Percentiles rank a stretch among this genome's conserved stretches.
Conservation (phyloP, 2,329 filamentous ascomycete species). For the Cryphonectria naterciae region DNA sequence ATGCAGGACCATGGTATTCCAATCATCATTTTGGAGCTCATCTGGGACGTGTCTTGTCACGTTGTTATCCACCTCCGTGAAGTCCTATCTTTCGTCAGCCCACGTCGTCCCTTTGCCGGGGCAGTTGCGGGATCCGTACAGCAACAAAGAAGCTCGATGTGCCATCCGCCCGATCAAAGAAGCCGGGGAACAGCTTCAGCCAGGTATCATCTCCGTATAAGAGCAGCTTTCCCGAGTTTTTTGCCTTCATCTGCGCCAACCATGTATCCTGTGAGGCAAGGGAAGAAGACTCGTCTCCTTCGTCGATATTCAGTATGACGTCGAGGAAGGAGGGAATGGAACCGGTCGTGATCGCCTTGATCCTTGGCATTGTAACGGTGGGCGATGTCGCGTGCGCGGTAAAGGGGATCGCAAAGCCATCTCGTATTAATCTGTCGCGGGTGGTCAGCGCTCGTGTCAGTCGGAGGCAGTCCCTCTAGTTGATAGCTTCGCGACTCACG, state of each 20-base stretch:
- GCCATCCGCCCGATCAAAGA: conserved; percentile 85
- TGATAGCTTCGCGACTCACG: conserved; percentile 55
- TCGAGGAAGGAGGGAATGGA: conserved; percentile 98
- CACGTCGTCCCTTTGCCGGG: conserved; percentile 26
- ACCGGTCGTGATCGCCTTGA: conserved; percentile 96
- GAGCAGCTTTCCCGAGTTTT: conserved; percentile 72
- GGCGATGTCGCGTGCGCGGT: conserved; percentile 96
- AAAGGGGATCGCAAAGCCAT: conserved; percentile 85
- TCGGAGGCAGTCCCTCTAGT: background rate
- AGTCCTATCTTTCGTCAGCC: conserved; percentile 66
- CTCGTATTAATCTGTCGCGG: conserved; percentile 71
- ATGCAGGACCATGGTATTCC: conserved; percentile 92
- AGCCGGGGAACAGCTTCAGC: conserved; percentile 92
- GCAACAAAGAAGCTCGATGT: conserved; percentile 98
- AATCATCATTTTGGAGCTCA: conserved; percentile 79
- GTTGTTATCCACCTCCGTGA: conserved; percentile 96
- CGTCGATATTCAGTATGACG: conserved; percentile 93
- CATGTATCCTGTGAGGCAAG: conserved; percentile 91
- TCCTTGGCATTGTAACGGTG: conserved; percentile 96
- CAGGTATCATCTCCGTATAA: conserved; percentile 99
- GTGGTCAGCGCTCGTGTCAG: conserved; percentile 5
- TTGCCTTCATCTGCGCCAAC: conserved; percentile 88
- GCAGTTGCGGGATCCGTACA: conserved; percentile 54
- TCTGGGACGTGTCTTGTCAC: conserved; percentile 85
- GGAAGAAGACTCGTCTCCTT: conserved; percentile 88